Conservation (phyloP, 768 basidiomycete species). For the Leccinellum albellum region DNA sequence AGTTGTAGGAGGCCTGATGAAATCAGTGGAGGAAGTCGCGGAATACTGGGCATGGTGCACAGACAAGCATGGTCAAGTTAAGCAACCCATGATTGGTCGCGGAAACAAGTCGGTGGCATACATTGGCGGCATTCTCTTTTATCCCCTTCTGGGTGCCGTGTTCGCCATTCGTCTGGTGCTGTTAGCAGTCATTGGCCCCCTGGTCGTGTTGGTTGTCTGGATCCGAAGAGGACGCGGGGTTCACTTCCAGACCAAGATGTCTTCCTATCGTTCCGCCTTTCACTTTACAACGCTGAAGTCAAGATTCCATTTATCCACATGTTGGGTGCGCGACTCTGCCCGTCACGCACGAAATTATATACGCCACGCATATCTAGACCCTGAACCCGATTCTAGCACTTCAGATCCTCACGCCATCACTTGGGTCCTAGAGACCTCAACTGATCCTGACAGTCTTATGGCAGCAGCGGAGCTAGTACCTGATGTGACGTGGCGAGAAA, state of each 20-base stretch:
- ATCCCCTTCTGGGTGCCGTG: background rate
- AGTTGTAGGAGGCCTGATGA: background rate
- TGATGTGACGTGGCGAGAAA: slow-evolving; percentile 13
- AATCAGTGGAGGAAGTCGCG: background rate
- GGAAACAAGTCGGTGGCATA: background rate
- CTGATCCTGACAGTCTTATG: slow-evolving; percentile 10
- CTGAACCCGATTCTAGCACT: background rate
- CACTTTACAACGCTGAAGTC: background rate
- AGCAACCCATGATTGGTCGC: background rate
- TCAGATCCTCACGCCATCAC: slow-evolving; percentile 7
- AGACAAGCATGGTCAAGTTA: background rate
- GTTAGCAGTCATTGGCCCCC: background rate
- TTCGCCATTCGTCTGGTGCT: background rate
- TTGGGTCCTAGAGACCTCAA: slow-evolving; percentile 21
- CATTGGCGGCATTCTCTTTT: background rate
- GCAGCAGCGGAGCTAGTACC: slow-evolving; percentile 11
- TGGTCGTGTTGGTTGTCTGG: background rate
- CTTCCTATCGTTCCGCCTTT: background rate
- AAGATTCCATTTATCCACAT: background rate
- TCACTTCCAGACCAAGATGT: background rate
- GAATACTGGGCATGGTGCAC: slow-evolving; percentile 6
- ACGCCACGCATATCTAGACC: background rate
- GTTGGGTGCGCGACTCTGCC: background rate
- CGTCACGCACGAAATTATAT: background rate
- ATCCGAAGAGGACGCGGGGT: background rate